Evolutionary conservation across 108 stramenopile species (phyloP), one percentile per base, ranked within the genome.

Genomic region (Discostella pseudostelligera): DNA sequence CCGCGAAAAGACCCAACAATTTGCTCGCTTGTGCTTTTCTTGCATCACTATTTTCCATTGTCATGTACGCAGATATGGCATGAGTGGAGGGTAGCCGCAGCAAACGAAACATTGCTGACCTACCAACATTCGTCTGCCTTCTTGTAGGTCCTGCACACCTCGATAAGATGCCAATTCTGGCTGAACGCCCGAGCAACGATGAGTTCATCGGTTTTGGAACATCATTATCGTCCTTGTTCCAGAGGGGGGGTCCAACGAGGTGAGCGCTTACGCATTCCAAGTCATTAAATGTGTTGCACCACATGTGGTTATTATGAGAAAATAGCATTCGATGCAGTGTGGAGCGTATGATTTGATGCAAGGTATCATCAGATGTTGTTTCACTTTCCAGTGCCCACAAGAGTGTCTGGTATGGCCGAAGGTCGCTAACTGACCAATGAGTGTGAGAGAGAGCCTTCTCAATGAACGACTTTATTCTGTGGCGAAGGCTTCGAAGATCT

Each of bases 321-420:
- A 49, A 69, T 13, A 85, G 39, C 76, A 93, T 83, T 6, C 69
- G 72, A 40, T 87, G 83, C 16, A 84, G 22, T 16, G 86, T 58
- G 29, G 76, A 84, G 16, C 77, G 32, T n/a, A 84, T 32, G 10
- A 82, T 17, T 20, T 60, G 66, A 25, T 43, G 40, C 24, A 87
- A 39, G 7, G 45, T 13, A 55, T 36, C 63, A 56, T 77, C 62
- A 6, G 76, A 69, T 20, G 32, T 17, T 10, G 63, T 24, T 17
- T 72, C 43, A 61, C 74, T 73, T 3, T 92, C 91, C 48, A 84
- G 60, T 19, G 87, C 83, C 96, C 96, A 97, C 16, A 86, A 6
- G 4, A 97, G 63, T 7, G 89, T 87, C 55, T 96, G 96, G 59
- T 88, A 92, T 9, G 93, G 83, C 50, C 92, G 78, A 8, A 96